Evolutionary conservation across 1,284 basidiomycete species (phyloP).

Genomic region (Dichomitus squalens): DNA sequence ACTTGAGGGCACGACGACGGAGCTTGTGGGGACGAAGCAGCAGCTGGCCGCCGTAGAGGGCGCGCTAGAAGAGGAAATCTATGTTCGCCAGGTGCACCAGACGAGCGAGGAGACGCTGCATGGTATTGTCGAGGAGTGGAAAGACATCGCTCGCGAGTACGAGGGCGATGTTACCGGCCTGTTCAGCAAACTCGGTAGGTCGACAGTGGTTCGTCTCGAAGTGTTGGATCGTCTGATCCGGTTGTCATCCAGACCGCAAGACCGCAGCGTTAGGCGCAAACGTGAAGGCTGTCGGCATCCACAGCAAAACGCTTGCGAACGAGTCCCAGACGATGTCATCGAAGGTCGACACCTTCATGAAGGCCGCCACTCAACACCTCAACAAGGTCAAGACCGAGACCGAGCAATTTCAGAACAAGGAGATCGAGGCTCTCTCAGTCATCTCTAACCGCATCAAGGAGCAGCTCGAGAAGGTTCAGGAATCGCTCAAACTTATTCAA

Average conservation of each 20-base stretch:
- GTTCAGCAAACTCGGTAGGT: conserved; percentile 83
- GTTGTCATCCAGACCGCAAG: conserved; percentile 67
- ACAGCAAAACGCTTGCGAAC: conserved; percentile 59
- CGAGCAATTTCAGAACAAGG: conserved; percentile 57
- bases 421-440: conserved; percentile 53
- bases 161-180: conserved; percentile 74
- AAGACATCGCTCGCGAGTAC: conserved; percentile 67
- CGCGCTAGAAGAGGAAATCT: conserved; percentile 75
- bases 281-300: conserved; percentile 61
- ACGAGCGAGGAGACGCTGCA: conserved; percentile 75
- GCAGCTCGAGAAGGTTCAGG: conserved; percentile 59
- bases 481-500: conserved; percentile 61
- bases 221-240: conserved; percentile 1
- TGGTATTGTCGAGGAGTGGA: conserved; percentile 70
- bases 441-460: conserved; percentile 61
- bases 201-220: conserved; percentile 1
- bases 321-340: conserved; percentile 56
- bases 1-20: conserved; percentile 56
- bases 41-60: conserved; percentile 59
- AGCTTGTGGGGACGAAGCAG: conserved; percentile 52
- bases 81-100: conserved; percentile 78
- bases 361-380: conserved; percentile 55
- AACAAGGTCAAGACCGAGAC: conserved; percentile 57
- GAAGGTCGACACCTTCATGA: conserved; percentile 65
- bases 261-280: conserved; percentile 69